Evolutionary conservation across 371 early-diverging fungal genomes (phyloP), one percentile per base, ranked within the genome.

Genomic region (Mortierella sp.): DNA sequence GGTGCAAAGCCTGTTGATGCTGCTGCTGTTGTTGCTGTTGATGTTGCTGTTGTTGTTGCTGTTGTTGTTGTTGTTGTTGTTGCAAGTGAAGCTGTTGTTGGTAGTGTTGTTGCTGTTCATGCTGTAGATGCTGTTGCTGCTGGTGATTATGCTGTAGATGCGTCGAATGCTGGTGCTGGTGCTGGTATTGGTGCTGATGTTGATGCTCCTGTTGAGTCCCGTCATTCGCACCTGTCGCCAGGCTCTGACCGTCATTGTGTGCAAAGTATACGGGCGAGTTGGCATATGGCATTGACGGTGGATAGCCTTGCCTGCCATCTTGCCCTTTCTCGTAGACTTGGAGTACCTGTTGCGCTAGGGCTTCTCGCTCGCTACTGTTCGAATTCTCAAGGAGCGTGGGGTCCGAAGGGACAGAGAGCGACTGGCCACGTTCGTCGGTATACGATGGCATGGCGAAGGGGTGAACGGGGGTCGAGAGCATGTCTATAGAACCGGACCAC

Each of bases 391-490:
- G 43, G n/a, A 66, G 50, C 3, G 70, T 44, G 2, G 63, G 49
- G 49, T 70, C 58, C 19, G 44, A 26, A n/a, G 58, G 19, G 30
- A 27, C 34, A 2, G 63, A 49, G 47, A 63, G 34, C 1, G 58
- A 48, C 17, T 54, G 57, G 24, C 32, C 37, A 5, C 56, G 57
- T 26, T 56, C 55, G 5, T 72, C 56, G 43, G 27, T 14, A n/a
- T 60, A 65, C 5, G 60, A 21, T 1, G 63, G 56, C 17, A 67
- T 59, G 12, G 60, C 42, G 30, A 73, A 73, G 0, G 75, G 75
- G n/a, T 73, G 75, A 26, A 73, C 60, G 17, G 75, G 39, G n/a
- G 68, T 43, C 9, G 75, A 53, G 23, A 73, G 56, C 68, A 73
- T 59, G 19, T 62, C 64, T 56, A 73, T 50, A 2, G 75, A 48